Base-by-base conservation (phyloP, 2,329 filamentous ascomycete species). In the Helicocarpus griseus region DNA sequence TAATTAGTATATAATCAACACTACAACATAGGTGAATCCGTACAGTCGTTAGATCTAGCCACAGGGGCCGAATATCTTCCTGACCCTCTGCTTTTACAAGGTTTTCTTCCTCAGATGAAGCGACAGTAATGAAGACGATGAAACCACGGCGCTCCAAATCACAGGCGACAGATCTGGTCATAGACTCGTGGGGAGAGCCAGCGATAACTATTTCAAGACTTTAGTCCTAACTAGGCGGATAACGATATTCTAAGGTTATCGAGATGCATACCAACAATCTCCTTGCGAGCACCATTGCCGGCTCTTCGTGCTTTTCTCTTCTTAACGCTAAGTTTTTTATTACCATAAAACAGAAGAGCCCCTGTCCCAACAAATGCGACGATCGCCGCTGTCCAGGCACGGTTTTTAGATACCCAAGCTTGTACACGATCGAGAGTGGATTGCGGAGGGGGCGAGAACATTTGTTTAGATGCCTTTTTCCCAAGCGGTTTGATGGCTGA, bases 121-220 rank as follows among this genome's bases (percentile, higher is more conserved):
- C 85, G 61, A 89, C 91, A 0, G 95, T 87, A 54, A 98, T 77
- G 67, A 89, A 98, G 51, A 97, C 88, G 54, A 97, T 87, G 67
- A 94, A 97, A 4, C 93, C 93, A 57, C 89, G 82, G 54, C 89
- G 78, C 71, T 97, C 93, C 58, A 98, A 75, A 64, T 98, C 93
- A 45, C 90, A 71, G 2, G 89, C 83, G 50, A 97, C 75, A 9
- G 88, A 89, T 62, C 84, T 85, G 5, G 89, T 91, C 63, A 96
- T 77, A 14, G 90, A 86, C 61, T 95, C 83, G 47, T 85, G 81
- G 5, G 89, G 86, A 19, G 88, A 89, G n/a, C 91, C 91, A 21
- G 89, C 89, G 56, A 97, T 79, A 26, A 97, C 86, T 65, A 82
- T 74, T 56, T 49, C 55, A 54, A 26, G 22, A 17, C 17, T 22